Base-by-base conservation (phyloP, 495 filamentous ascomycete genomes). In the Pseudevernia furfuracea region DNA sequence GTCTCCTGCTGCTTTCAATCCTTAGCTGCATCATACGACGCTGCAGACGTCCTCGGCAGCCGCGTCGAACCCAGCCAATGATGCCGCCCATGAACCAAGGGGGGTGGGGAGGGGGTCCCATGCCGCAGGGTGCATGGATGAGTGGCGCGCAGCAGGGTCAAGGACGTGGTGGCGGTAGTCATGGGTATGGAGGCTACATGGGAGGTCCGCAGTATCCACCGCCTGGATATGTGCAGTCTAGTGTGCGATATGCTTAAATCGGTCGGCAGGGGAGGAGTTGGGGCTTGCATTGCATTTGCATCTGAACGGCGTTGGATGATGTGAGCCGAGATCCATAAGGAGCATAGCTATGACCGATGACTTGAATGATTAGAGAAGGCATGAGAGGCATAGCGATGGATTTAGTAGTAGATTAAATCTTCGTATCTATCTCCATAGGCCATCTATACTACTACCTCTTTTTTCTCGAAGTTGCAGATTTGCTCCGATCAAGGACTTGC, bases 1-100 rank as follows among this genome's bases (percentile, higher is more conserved):
- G 80, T 9, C 75, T 93, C 6, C 68, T 95, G 6, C 66, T 91
- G 7, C 71, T 93, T 25, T 77, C 79, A 7, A 71, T 92, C 34
- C 61, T 85, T 32, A 78, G 76, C 63, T 91, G 88, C 71, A 78
- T 83, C 66, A 75, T 79, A 58, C 80, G 76, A 57, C 79, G 81
- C 32, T 88, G 83, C 68, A 76, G 85, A 32, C 76, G 79, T 5
- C 68, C 71, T 63, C 58, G 72, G 25, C 72, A 72, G 30, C 71
- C 64, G n/a, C 61, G 67, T 10, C 60, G 65, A 23, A 58, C 30
- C 3, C 64, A 68, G 36, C 63, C 66, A 5, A 60, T 57, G 15
- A 37, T 46, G 44, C 68, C 65, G 28, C 58, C 64, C 37, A 65
- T 70, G 59, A 63, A 68, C 55, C 65, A 67, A 38, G 68, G 66